These are phyloP conservation scores for Metschnikowia matae DNA, from an alignment of 805 yeast species.

Conservation along the genomic window DNA sequence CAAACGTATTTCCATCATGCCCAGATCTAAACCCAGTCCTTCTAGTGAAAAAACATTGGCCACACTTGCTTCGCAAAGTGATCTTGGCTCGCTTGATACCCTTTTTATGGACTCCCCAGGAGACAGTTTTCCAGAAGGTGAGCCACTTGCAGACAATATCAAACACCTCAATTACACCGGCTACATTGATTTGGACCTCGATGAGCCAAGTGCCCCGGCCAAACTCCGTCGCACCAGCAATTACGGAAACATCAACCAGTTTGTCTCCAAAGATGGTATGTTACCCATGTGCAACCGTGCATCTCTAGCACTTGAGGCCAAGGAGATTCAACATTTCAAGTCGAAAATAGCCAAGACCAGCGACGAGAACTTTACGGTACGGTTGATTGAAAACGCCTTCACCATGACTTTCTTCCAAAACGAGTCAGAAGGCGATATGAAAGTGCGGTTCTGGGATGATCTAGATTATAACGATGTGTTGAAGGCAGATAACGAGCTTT, in stretches of 20 bases:
- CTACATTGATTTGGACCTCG: constrained; percentile 8
- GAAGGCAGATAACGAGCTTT: constrained; percentile 7
- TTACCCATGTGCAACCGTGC: constrained; percentile 16
- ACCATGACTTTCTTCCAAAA: constrained; percentile 13
- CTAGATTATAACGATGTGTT: constrained; percentile 9
- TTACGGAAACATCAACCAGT: constrained; percentile 9
- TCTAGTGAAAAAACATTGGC: constrained; percentile 14
- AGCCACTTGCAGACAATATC: background rate
- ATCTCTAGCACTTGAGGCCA: constrained; percentile 15
- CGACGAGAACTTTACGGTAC: constrained; percentile 7
- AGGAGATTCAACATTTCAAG: constrained; percentile 8
- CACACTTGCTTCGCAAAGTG: constrained; percentile 9
- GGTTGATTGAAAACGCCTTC: constrained; percentile 16
- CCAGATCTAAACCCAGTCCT: constrained; percentile 9
- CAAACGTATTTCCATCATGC: constrained; percentile 5
- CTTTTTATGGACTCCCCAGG: constrained; percentile 8
- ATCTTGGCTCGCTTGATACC: constrained; percentile 8
- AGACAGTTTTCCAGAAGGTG: background rate
- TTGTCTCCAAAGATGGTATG: constrained; percentile 7
- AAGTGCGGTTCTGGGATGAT: constrained; percentile 15
- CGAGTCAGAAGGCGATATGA: background rate
- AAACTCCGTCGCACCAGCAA: constrained; percentile 15
- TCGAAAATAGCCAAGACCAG: constrained; percentile 2
- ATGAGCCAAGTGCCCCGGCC: constrained; percentile 4
- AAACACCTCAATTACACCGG: constrained; percentile 5